These are phyloP conservation scores for Apostasia ramifera DNA, from an alignment of 106 monocot species.

Conservation along the genomic window DNA sequence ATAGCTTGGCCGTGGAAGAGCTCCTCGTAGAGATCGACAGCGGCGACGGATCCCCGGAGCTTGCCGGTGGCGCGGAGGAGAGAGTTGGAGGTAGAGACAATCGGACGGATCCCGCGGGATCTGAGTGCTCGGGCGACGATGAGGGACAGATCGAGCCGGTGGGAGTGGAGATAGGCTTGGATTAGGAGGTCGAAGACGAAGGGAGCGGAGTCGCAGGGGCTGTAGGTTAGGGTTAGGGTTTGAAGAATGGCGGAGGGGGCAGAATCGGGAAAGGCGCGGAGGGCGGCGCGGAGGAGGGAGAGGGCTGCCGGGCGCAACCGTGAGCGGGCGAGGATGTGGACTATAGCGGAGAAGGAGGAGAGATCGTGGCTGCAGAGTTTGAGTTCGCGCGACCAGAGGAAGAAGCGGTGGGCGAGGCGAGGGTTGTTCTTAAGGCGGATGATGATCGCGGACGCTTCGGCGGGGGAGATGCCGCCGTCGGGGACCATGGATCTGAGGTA, in stretches of 20 bases:
- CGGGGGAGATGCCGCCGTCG: slow-evolving; percentile 18
- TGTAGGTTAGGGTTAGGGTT: slow-evolving; percentile 36
- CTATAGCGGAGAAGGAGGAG: slow-evolving; percentile 17
- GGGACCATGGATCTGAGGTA: slow-evolving; percentile 28
- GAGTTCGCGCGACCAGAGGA: slow-evolving; percentile 13
- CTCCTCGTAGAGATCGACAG: slow-evolving; percentile 38
- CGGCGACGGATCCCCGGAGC: slow-evolving; percentile 25
- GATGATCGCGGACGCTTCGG: slow-evolving; percentile 27
- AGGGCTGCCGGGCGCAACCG: slow-evolving; percentile 30
- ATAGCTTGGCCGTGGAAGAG: slow-evolving; percentile 12
- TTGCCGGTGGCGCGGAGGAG: slow-evolving; percentile 24
- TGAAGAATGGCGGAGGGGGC: slow-evolving; percentile 15
- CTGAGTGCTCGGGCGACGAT: slow-evolving; percentile 24
- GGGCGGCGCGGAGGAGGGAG: slow-evolving; percentile 33
- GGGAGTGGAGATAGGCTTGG: slow-evolving; percentile 35
- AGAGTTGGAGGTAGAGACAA: slow-evolving; percentile 28
- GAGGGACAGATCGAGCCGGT: slow-evolving; percentile 31
- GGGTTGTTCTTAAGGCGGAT: slow-evolving; percentile 40
- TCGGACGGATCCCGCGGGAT: slow-evolving; percentile 21
- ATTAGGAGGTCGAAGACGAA: slow-evolving; percentile 74
- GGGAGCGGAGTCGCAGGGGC: slow-evolving; percentile 58
- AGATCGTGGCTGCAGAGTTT: slow-evolving; percentile 16
- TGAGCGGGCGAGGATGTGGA: slow-evolving; percentile 47
- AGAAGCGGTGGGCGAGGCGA: slow-evolving; percentile 47
- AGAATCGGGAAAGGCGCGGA: slow-evolving; percentile 10